Percentiles rank a stretch among this genome's conserved stretches.
These are phyloP conservation scores for Hypoxylon sp. DNA, from an alignment of 2,329 filamentous ascomycete species.

Conservation along the genomic window DNA sequence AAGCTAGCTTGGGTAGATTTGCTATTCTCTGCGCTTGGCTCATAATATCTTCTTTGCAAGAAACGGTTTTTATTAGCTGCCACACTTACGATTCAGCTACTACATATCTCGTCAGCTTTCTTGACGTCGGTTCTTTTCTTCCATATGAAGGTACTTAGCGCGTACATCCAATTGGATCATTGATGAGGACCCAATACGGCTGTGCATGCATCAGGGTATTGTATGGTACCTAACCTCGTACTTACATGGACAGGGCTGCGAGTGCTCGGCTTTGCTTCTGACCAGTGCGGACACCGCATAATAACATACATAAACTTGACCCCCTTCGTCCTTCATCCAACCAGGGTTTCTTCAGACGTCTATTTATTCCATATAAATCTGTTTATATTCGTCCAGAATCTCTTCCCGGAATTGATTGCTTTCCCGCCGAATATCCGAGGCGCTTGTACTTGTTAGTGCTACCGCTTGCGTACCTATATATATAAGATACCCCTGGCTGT, in stretches of 20 bases:
- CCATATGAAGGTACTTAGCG: constrained; percentile 1
- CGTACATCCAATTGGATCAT: constrained; percentile 6
- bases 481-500: constrained; percentile 25
- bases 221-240: constrained; percentile 30
- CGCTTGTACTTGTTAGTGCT: constrained; percentile 26
- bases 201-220: constrained; percentile 23
- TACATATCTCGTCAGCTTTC: too few relatives aligned
- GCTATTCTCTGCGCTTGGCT: not conserved
- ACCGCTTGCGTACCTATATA: constrained; percentile 32
- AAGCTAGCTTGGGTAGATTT: too few relatives aligned
- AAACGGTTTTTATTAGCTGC: constrained; percentile 11
- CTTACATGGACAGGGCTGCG: constrained; percentile 33
- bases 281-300: constrained; percentile 41
- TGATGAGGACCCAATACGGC: constrained; percentile 20
- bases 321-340: constrained; percentile 34
- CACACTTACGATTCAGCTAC: constrained; percentile 26
- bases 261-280: constrained; percentile 38
- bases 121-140: constrained; percentile 6
- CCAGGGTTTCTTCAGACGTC: constrained; percentile 26
- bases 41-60: constrained; percentile 9
- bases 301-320: constrained; percentile 39
- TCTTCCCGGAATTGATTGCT: constrained; percentile 39
- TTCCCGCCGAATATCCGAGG: constrained; percentile 31
- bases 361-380: constrained; percentile 35
- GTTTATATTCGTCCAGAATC: constrained; percentile 29